Base-by-base conservation (phyloP, 164 flowering plant genomes). In the Aristolochia californica region DNA sequence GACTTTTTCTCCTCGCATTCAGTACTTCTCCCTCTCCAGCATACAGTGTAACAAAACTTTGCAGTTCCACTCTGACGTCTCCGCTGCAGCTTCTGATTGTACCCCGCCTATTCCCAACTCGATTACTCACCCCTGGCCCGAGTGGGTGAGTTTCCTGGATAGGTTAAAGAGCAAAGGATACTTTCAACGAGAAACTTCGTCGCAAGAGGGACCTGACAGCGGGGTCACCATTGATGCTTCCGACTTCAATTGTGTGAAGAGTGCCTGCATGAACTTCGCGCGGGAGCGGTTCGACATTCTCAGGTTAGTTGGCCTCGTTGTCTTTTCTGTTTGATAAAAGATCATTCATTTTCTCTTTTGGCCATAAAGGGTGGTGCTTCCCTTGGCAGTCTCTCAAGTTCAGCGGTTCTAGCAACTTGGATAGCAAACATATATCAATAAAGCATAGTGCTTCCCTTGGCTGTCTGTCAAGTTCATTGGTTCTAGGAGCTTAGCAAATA, bases 261-360 rank as follows among this genome's bases (percentile, higher is more conserved):
- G 75, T 26, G 79, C 84, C 56, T 85, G 85, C 54, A 71, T 88
- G 58, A 77, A 67, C 73, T 88, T 82, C 60, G 88, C 83, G 5
- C 83, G 96, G 14, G 87, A 85, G 53, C 88, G 90, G 28, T 83
- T 67, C 57, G 90, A 85, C 55, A 43, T 88, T 70, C 69, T 82
- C 77, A 79, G 73, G 96, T 88, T 4, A 2, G 10, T 34, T 34
- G 40, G 40, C 40, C 69, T 26, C 2, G 23, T 43, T 26, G 24
- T 21, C 43, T 23, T 21, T 24, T 43, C 18, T 20, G 5, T 60
- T 20, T 45, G 48, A 47, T 47, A 47, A 4, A 4, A 47, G 50
- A 17, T 20, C 4, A 47, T 47, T 34, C 40, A 5, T 1, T 34
- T 34, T 34, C 40, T 34, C 10, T 34, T 12, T 34, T 7, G 40